phyloP scores from a whole-genome alignment of 78 protist species.

The Ministeria vibrans region DNA sequence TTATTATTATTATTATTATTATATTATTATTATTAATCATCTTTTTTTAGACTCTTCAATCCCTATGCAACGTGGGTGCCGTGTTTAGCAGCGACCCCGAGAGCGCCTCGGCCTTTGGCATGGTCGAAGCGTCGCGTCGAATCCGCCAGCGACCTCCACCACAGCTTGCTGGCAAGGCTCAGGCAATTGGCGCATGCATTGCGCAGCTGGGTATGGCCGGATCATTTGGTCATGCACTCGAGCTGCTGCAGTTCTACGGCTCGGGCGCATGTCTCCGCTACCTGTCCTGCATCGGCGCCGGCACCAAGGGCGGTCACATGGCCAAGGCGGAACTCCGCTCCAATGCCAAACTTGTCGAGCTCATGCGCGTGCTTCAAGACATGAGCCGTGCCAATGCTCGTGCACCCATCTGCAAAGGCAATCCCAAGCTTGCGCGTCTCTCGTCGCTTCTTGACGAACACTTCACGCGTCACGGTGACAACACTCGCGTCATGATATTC shows the following conservation, averaged over 20 bases:
- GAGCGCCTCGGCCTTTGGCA: not conserved
- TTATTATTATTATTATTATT: no score
- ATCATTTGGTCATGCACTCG: not conserved
- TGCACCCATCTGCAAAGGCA: not conserved
- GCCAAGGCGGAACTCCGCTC: no score
- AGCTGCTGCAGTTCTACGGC: conserved; percentile 13
- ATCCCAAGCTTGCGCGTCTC: conserved; percentile 12
- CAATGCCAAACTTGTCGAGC: no score
- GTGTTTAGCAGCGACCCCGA: not conserved
- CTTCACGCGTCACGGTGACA: conserved; percentile 11
- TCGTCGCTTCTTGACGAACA: conserved; percentile 15
- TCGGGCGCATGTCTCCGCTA: not conserved
- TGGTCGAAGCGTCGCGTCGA: not conserved
- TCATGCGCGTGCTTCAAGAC: not conserved
- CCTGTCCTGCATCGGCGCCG: not conserved
- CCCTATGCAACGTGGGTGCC: not conserved
- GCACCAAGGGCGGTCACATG: not conserved
- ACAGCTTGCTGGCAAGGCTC: not conserved
- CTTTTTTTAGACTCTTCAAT: not conserved
- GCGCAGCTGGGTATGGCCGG: conserved; percentile 10
- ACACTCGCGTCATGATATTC: conserved; percentile 70
- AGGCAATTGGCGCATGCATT: not conserved
- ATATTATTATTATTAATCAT: no score
- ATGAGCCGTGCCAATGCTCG: no score
- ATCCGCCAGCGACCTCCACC: not conserved